Conservation (phyloP, 805 yeast genomes). For the Barnettozyma wickerhamii region DNA sequence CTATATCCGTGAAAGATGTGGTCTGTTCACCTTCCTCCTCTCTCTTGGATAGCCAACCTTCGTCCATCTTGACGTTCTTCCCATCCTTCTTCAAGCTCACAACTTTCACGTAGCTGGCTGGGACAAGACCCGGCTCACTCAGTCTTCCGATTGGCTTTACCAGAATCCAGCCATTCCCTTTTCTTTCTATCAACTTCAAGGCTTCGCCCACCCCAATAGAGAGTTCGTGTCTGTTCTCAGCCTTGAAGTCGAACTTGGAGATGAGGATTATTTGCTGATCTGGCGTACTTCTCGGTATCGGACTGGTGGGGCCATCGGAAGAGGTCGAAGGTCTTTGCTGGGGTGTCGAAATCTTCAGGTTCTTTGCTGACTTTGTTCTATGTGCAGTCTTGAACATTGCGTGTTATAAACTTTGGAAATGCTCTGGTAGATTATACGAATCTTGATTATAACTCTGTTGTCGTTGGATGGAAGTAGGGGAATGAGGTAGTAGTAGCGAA, state of each 20-base stretch:
- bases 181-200: conserved; percentile 42
- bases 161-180: conserved; percentile 50
- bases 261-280: conserved; percentile 33
- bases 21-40: conserved; percentile 1
- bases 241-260: conserved; percentile 40
- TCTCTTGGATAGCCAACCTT: conserved; percentile 17
- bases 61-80: conserved; percentile 14
- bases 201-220: conserved; percentile 46
- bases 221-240: conserved; percentile 42
- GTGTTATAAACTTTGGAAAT: background rate
- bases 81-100: conserved; percentile 35
- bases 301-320: background rate
- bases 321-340: background rate
- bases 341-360: background rate
- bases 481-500: too few species aligned
- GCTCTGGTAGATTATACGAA: background rate
- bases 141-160: conserved; percentile 50
- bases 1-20: too few species aligned
- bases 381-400: background rate
- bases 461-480: too few species aligned
- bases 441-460: too few species aligned
- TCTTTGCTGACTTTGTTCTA: background rate
- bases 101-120: conserved; percentile 44
- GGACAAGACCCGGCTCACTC: conserved; percentile 45
- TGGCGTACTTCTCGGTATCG: conserved; percentile 13